phyloP scores from a whole-genome alignment of 192 early-diverging fungal genomes.

The Allomyces arbusculus region DNA sequence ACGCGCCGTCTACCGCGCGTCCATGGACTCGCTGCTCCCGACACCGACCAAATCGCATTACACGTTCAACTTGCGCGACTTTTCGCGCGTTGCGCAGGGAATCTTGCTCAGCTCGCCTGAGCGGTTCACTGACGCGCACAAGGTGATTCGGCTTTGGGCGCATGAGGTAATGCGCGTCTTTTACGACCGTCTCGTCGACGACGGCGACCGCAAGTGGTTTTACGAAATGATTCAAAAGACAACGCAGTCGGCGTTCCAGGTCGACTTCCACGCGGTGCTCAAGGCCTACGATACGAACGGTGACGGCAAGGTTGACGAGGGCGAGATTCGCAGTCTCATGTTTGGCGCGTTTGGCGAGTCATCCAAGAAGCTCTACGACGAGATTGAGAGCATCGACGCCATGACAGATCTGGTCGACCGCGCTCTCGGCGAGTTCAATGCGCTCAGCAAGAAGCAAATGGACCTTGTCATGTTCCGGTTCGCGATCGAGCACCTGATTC shows the following conservation, averaged over 20 bases:
- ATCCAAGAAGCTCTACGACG: constrained; percentile 77
- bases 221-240: constrained; percentile 61
- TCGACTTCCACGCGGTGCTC: constrained; percentile 54
- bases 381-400: constrained; percentile 68
- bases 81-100: constrained; percentile 94
- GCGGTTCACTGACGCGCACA: constrained; percentile 56
- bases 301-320: constrained; percentile 58
- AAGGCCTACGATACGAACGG: constrained; percentile 28
- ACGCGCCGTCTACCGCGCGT: constrained; percentile 87
- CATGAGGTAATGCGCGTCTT: constrained; percentile 95
- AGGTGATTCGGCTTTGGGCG: constrained; percentile 86
- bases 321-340: constrained; percentile 9
- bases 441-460: constrained; percentile 97
- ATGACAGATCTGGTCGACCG: constrained; percentile 75
- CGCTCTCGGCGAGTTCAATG: constrained; percentile 88
- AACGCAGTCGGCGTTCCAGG: constrained; percentile 74
- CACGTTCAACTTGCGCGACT: constrained; percentile 95
- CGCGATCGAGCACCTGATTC: constrained; percentile 87
- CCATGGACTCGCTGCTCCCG: constrained; percentile 78
- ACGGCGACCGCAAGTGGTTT: constrained; percentile 78
- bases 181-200: constrained; percentile 87
- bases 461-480: constrained; percentile 91
- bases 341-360: constrained; percentile 71
- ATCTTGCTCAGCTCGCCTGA: constrained; percentile 77
- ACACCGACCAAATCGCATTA: constrained; percentile 97